phyloP scores from a whole-genome alignment of 176 grass and related monocot genomes.

The Carex scoparia region DNA sequence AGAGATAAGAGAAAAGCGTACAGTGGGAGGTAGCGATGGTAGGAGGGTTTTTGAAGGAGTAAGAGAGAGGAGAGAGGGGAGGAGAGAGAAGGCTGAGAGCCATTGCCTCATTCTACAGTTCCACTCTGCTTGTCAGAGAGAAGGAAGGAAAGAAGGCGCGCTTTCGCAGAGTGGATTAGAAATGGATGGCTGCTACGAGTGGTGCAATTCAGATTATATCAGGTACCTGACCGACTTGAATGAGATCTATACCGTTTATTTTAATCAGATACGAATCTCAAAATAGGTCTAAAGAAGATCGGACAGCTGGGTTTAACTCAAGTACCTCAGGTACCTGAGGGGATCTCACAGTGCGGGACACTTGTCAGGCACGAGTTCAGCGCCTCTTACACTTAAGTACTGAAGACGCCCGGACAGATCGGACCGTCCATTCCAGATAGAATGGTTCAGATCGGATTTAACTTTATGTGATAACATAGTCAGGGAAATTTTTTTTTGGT shows the following conservation, averaged over 20 bases:
- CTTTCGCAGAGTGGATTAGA: constrained; percentile 31
- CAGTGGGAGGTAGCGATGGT: background rate
- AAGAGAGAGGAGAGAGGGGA: constrained; percentile 23
- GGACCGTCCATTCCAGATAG: background rate
- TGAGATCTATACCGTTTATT: no score
- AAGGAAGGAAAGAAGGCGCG: constrained; percentile 28
- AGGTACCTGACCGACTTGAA: no score
- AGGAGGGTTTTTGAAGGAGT: background rate
- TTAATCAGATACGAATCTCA: no score
- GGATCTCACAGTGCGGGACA: background rate
- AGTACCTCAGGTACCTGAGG: no score
- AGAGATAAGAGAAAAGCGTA: constrained; percentile 11
- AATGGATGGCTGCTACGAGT: constrained; percentile 22
- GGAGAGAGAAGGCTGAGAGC: constrained; percentile 39
- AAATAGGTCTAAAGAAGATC: no score
- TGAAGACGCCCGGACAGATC: background rate
- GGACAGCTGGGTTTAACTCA: no score
- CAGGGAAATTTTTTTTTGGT: no score
- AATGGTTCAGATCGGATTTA: background rate
- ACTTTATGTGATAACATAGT: background rate
- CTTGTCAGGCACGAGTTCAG: background rate
- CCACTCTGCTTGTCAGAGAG: constrained; percentile 26
- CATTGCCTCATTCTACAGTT: constrained; percentile 19
- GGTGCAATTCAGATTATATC: background rate
- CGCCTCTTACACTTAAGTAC: no score